phyloP scores from a whole-genome alignment of 2,329 filamentous ascomycete species.

The Stachybotrys chartarum region DNA sequence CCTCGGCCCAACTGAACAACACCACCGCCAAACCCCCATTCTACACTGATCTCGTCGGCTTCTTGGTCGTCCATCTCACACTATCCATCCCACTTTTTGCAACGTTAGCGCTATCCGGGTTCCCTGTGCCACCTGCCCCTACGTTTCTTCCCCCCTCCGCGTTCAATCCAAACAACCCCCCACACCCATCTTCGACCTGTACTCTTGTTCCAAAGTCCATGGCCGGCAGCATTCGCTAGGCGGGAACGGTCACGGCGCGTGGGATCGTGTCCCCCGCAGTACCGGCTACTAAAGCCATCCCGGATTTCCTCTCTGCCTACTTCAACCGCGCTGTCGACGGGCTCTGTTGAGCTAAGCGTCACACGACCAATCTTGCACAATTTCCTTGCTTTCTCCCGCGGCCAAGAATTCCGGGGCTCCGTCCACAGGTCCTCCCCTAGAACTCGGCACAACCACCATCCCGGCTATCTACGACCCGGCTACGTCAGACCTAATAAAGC shows the following conservation, averaged over 20 bases:
- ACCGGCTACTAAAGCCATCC: slow-evolving; percentile 27
- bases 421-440: neutral
- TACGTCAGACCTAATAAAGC: neutral
- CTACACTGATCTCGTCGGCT: neutral
- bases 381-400: neutral
- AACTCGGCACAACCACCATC: neutral
- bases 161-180: slow-evolving; percentile 5
- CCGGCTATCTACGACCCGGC: neutral
- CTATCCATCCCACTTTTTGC: neutral
- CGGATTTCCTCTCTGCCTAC: neutral
- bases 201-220: slow-evolving; percentile 36
- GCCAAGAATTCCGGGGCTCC: neutral
- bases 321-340: neutral
- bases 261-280: slow-evolving; percentile 50
- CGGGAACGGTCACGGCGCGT: slow-evolving; percentile 49
- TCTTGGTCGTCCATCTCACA: neutral
- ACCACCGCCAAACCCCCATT: neutral
- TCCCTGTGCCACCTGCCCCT: neutral
- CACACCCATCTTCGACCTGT: slow-evolving; percentile 8
- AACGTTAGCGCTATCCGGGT: too few relatives aligned
- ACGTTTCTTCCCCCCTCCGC: slow-evolving; percentile 3
- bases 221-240: slow-evolving; percentile 49
- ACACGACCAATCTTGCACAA: neutral
- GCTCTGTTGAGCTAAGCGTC: neutral
- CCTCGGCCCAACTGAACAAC: neutral